Percentiles rank a stretch among this genome's conserved stretches.
Conservation (phyloP, 805 yeast species). For the Jamesozyma piceae region DNA sequence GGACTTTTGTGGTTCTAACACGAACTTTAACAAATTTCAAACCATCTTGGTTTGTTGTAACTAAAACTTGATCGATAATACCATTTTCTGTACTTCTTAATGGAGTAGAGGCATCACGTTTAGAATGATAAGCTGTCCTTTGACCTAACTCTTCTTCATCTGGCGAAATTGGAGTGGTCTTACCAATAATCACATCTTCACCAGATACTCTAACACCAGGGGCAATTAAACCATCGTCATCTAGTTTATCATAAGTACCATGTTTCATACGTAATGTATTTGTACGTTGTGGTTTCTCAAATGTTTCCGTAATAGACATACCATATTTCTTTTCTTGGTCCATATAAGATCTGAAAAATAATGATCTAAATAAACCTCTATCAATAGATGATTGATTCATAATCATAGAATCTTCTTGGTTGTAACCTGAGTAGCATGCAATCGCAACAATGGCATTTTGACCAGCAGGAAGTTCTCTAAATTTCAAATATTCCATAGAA, state of each 20-base stretch:
- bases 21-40: slow-evolving; percentile 94
- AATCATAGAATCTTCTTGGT: slow-evolving; percentile 99
- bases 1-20: slow-evolving; percentile 97
- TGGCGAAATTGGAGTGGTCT: slow-evolving; percentile 98
- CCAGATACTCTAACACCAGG: slow-evolving; percentile 99
- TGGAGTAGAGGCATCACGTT: slow-evolving; percentile 97
- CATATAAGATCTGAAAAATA: slow-evolving; percentile 95
- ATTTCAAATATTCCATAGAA: slow-evolving; percentile 93
- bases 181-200: slow-evolving; percentile 97
- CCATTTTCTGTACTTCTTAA: slow-evolving; percentile 94
- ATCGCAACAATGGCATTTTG: slow-evolving; percentile 98
- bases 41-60: slow-evolving; percentile 97
- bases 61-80: slow-evolving; percentile 93
- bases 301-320: slow-evolving; percentile 95
- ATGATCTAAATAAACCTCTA: slow-evolving; percentile 89
- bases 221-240: slow-evolving; percentile 94
- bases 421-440: slow-evolving; percentile 95
- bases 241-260: slow-evolving; percentile 96
- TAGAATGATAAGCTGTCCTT: slow-evolving; percentile 95
- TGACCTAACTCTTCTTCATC: slow-evolving; percentile 98
- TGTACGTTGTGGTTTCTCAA: slow-evolving; percentile 92
- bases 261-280: slow-evolving; percentile 93
- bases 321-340: slow-evolving; percentile 98
- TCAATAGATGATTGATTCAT: slow-evolving; percentile 98
- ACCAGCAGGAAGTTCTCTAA: slow-evolving; percentile 97